These are phyloP conservation scores for Phytophthora pluvialis DNA, from an alignment of 352 stramenopile genomes.

Conservation along the genomic window DNA sequence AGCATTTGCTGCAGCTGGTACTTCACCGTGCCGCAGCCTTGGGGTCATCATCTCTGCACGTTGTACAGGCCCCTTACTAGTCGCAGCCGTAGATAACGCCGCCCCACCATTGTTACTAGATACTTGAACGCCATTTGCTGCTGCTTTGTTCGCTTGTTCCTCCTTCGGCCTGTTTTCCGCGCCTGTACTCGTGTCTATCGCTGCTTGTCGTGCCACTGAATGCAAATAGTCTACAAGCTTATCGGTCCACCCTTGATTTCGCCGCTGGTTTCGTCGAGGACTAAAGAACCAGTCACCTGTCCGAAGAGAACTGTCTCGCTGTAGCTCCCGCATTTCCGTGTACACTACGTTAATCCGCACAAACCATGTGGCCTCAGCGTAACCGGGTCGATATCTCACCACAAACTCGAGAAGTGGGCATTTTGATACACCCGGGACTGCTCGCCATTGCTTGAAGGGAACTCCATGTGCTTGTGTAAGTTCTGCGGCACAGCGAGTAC, in stretches of 20 bases:
- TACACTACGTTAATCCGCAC: conserved; percentile 88
- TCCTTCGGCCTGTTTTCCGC: conserved; percentile 26
- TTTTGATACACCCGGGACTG: conserved; percentile 76
- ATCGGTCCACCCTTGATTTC: conserved; percentile 81
- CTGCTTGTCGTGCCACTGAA: conserved; percentile 59
- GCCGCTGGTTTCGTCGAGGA: conserved; percentile 68
- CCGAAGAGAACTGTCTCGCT: conserved; percentile 64
- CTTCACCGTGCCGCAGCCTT: conserved; percentile 37
- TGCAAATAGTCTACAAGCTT: conserved; percentile 83
- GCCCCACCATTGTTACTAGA: conserved; percentile 11
- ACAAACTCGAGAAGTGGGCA: conserved; percentile 84
- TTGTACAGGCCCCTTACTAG: conserved; percentile 10
- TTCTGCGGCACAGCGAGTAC: conserved; percentile 65
- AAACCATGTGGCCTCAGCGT: conserved; percentile 83
- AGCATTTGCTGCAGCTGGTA: conserved; percentile 4
- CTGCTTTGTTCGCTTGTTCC: conserved; percentile 12
- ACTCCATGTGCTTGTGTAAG: conserved; percentile 82
- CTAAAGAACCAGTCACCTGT: conserved; percentile 86
- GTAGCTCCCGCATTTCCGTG: conserved; percentile 86
- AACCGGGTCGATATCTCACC: conserved; percentile 72
- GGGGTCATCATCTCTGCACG: conserved; percentile 19
- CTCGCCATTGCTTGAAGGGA: conserved; percentile 86
- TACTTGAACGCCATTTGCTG: conserved; percentile 24
- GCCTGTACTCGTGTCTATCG: conserved; percentile 28
- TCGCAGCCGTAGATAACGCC: background rate